Evolutionary conservation across 768 basidiomycete genomes (phyloP), one percentile per base, ranked within the genome.

Genomic region (Tubosaeta sp.): DNA sequence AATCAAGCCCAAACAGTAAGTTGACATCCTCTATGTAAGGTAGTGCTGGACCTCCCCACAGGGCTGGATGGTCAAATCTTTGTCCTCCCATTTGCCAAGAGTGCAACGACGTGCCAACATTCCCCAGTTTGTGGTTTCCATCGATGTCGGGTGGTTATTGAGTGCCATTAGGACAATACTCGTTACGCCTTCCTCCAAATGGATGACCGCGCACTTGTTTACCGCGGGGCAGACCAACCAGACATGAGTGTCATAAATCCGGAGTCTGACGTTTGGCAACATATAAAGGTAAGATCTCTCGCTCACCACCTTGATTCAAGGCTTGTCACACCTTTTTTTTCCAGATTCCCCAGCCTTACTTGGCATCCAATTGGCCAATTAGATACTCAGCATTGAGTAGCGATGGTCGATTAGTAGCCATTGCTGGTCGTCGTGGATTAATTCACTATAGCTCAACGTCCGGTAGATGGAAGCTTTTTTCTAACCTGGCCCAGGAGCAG

Each of bases 221-320:
- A 97, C 68, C 82, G 95, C 50, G 95, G 95, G 13, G 92, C 95
- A 27, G 95, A 97, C 67, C 95, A 97, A 66, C 95, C 95, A 6
- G 95, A 97, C 65, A 88, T 97, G 86, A 95, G 92, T 64, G 86
- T 99, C 52, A 97, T 98, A 63, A 97, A 97, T 64, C 94, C 95
- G 14, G 94, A 95, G 66, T 91, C 91, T 4, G 95, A 97, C 62
- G 95, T 97, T 16, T 98, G 95, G 95, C 93, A 98, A 60, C 88
- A 90, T 71, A 88, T 97, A 68, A 95, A 95, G 81, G 92, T 81
- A 57, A 46, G 59, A 60, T 17, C 16, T 14, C 19, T 46, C 10
- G 12, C 42, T 39, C 47, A 12, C 41, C 43, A 46, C 14, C 26
- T 16, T 59, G 48, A 52, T 49, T 34, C 17, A 38, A 11, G 19